Conservation (phyloP, 805 yeast species). For the Ogataea kodamae region DNA sequence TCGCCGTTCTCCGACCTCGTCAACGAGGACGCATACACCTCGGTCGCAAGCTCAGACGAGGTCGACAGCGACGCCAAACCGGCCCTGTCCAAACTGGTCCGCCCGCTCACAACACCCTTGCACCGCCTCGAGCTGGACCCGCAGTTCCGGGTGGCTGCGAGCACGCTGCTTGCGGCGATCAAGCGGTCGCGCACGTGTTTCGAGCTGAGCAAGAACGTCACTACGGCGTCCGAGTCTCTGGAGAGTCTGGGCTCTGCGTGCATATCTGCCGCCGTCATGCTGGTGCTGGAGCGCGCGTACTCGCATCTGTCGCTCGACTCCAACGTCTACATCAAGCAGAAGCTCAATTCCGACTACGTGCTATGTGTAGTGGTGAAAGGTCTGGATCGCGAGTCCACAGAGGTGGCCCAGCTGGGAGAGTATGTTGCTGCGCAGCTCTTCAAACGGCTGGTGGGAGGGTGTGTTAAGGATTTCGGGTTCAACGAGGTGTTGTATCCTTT, state of each 20-base stretch:
- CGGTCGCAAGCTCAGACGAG: slow-evolving; percentile 4
- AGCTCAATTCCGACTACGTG: slow-evolving; percentile 34
- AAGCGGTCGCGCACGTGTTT: slow-evolving; percentile 64
- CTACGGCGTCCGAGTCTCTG: slow-evolving; percentile 39
- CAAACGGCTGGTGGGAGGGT: slow-evolving; percentile 60
- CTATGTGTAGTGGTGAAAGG: slow-evolving; percentile 45
- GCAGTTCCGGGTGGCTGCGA: slow-evolving; percentile 27
- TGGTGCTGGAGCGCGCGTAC: slow-evolving; percentile 62
- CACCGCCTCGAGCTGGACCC: slow-evolving; percentile 24
- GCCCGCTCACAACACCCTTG: slow-evolving; percentile 23
- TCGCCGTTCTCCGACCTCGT: slow-evolving; percentile 16
- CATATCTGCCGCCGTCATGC: slow-evolving; percentile 52
- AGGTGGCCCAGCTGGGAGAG: slow-evolving; percentile 39
- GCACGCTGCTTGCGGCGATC: slow-evolving; percentile 40
- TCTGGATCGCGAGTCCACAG: slow-evolving; percentile 39
- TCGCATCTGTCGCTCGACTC: slow-evolving; percentile 52
- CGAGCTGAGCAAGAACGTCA: slow-evolving; percentile 35
- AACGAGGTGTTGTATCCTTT: slow-evolving; percentile 62
- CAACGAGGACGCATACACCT: slow-evolving; percentile 19
- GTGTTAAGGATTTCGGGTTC: slow-evolving; percentile 78
- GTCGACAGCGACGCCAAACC: slow-evolving; percentile 36
- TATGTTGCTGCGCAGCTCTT: slow-evolving; percentile 53
- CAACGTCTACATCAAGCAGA: slow-evolving; percentile 44
- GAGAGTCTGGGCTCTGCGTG: slow-evolving; percentile 57
- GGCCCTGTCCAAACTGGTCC: slow-evolving; percentile 45